Conservation (phyloP, 441 rosid genomes). For the Mallotus repandus region DNA sequence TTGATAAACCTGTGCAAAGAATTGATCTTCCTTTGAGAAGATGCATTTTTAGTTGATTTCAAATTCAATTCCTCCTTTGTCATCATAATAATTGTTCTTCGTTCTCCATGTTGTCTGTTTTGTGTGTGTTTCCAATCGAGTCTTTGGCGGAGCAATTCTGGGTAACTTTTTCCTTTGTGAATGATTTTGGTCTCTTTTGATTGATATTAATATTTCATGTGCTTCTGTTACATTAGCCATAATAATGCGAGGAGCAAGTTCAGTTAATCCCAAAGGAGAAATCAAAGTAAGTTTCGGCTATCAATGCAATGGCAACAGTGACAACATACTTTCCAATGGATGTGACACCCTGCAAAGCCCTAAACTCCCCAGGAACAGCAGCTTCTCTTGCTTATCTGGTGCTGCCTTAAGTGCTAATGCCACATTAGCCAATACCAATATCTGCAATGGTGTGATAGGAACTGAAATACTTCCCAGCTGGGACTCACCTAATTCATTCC, state of each 20-base stretch:
- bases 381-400: conserved; percentile 90
- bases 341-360: conserved; percentile 37
- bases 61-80: background rate
- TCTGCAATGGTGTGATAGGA: conserved; percentile 86
- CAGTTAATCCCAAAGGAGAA: conserved; percentile 53
- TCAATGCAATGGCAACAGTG: conserved; percentile 48
- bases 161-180: background rate
- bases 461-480: conserved; percentile 79
- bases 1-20: background rate
- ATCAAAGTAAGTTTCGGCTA: conserved; percentile 89
- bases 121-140: conserved; percentile 1
- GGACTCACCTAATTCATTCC: conserved; percentile 86
- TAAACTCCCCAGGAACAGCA: conserved; percentile 52
- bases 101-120: background rate
- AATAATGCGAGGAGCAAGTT: conserved; percentile 48
- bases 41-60: background rate
- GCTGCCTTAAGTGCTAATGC: conserved; percentile 95
- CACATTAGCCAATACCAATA: conserved; percentile 87
- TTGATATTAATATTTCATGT: conserved; percentile 3
- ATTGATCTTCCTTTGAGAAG: background rate
- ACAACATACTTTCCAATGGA: conserved; percentile 33
- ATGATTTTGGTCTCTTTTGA: background rate
- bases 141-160: background rate
- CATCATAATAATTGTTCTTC: background rate
- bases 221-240: conserved; percentile 36